Conservation (phyloP, 768 basidiomycete genomes). For the Kwoniella bestiolae region DNA sequence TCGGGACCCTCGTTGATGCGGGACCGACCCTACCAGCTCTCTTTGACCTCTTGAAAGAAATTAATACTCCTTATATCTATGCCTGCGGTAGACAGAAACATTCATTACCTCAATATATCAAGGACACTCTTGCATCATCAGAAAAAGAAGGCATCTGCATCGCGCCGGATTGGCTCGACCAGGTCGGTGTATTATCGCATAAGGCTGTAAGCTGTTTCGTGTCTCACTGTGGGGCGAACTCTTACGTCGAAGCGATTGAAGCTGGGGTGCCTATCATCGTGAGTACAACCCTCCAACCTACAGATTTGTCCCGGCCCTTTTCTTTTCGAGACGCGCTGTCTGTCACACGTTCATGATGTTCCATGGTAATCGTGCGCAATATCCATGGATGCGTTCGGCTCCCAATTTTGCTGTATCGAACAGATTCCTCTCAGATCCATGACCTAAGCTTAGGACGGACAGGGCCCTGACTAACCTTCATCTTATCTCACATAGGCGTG, state of each 20-base stretch:
- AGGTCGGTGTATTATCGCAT: conserved; percentile 23
- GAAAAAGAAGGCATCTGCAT: conserved; percentile 21
- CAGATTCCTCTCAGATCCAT: too few relatives aligned
- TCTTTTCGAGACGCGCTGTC: too few relatives aligned
- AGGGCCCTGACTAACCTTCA: too few relatives aligned
- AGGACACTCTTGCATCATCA: background rate
- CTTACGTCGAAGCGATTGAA: conserved; percentile 18
- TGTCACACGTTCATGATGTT: too few relatives aligned
- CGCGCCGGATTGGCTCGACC: conserved; percentile 28
- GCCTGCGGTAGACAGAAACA: conserved; percentile 24
- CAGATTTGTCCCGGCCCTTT: too few relatives aligned
- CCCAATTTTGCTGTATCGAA: too few relatives aligned
- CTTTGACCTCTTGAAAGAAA: conserved; percentile 7
- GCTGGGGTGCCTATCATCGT: conserved; percentile 24
- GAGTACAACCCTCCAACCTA: background rate
- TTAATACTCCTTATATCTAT: conserved; percentile 22
- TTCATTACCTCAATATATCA: conserved; percentile 11
- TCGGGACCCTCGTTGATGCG: conserved; percentile 27
- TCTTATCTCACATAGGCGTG: too few relatives aligned
- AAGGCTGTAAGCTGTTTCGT: conserved; percentile 13
- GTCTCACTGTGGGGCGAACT: conserved; percentile 29
- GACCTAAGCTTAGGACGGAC: too few relatives aligned
- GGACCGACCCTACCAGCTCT: conserved; percentile 7
- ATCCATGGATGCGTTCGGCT: too few relatives aligned
- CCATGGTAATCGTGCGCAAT: too few relatives aligned